phyloP scores from a whole-genome alignment of 345 rosid species.

The Abelmoschus esculentus region DNA sequence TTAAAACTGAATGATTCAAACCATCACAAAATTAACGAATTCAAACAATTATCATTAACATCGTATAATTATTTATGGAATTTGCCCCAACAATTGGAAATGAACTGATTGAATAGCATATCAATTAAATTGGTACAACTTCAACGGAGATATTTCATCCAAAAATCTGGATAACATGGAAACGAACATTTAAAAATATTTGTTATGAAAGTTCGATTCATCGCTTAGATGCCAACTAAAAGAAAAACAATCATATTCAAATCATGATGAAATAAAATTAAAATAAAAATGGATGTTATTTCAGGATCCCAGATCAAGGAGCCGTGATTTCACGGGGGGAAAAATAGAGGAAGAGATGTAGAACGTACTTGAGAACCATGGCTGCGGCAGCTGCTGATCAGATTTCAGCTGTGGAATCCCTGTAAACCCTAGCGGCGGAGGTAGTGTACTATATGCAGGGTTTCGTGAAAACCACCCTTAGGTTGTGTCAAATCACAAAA shows the following conservation, averaged over 20 bases:
- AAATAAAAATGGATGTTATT: too few relatives aligned
- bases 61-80: too few relatives aligned
- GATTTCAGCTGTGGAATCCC: background rate
- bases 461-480: background rate
- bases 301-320: background rate
- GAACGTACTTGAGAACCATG: background rate
- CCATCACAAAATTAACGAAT: background rate
- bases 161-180: too few relatives aligned
- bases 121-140: too few relatives aligned
- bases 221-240: too few relatives aligned
- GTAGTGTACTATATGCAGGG: background rate
- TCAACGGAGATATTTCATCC: too few relatives aligned
- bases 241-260: too few relatives aligned
- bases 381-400: background rate
- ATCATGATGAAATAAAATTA: too few relatives aligned
- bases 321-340: background rate
- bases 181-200: too few relatives aligned
- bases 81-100: too few relatives aligned
- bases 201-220: too few relatives aligned
- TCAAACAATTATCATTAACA: background rate
- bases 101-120: too few relatives aligned
- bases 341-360: background rate
- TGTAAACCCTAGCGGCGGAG: slow-evolving; percentile 15
- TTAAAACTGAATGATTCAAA: background rate
- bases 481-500: background rate